A percentile compares a stretch with the other conserved stretches of the same genome.
phyloP scores from a whole-genome alignment of 2,329 filamentous ascomycete species.

The Rosellinia necatrix region DNA sequence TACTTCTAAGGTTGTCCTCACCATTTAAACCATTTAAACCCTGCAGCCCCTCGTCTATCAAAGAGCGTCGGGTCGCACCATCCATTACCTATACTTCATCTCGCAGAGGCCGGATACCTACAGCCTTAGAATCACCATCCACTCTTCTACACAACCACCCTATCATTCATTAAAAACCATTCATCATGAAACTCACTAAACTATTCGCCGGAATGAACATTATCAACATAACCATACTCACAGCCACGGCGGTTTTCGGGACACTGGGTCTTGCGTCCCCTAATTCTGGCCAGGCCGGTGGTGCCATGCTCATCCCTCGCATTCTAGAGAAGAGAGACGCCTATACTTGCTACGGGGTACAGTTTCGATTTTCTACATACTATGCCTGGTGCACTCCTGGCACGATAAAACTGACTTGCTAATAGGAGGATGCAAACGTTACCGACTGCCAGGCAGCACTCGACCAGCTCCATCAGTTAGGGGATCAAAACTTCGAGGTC shows the following conservation, averaged over 20 bases:
- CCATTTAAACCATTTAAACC: no score
- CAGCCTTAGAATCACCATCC: no score
- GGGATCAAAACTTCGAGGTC: slow-evolving; percentile 31
- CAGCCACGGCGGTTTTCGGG: background rate
- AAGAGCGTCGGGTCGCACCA: no score
- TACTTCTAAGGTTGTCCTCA: no score
- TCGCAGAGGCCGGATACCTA: no score
- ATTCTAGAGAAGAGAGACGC: slow-evolving; percentile 37
- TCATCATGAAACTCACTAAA: slow-evolving; percentile 4
- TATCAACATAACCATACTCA: background rate
- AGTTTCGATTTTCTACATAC: slow-evolving; percentile 2
- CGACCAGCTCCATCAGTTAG: slow-evolving; percentile 27
- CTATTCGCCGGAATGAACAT: background rate
- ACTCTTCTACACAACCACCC: no score
- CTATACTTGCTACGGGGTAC: slow-evolving; percentile 38
- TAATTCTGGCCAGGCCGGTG: background rate
- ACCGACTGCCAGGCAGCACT: slow-evolving; percentile 35
- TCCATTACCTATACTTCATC: no score
- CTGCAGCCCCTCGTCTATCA: no score
- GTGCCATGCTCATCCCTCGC: background rate
- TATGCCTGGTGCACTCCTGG: background rate
- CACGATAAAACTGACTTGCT: background rate
- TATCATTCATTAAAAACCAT: background rate
- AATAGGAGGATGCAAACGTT: slow-evolving; percentile 27
- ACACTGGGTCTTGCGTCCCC: background rate